Base-by-base conservation (phyloP, 805 yeast genomes). In the Ogataea angusta region DNA sequence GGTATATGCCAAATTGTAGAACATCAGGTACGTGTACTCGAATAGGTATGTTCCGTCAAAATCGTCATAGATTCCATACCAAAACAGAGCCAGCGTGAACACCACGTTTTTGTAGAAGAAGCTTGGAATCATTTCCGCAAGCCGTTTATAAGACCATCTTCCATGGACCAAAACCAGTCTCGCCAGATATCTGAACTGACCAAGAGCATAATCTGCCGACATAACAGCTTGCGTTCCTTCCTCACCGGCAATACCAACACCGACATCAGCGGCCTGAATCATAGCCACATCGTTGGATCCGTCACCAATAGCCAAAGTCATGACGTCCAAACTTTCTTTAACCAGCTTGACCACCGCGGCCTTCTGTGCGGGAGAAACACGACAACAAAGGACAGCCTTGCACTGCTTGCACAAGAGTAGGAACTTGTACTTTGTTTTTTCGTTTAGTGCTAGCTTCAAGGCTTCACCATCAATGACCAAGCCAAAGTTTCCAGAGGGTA, bases 201-300 rank as follows among this genome's bases (percentile, higher is more conserved):
- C 93, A 55, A 85, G 66, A 15, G 91, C 95, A 63, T 83, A 85
- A 66, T 85, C 95, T 1, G 91, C 81, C 18, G 89, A 81, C 95
- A 85, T 85, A 5, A 77, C 93, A 14, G 93, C 93, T 63, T 85
- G 93, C 46, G 93, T 69, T 57, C 95, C 95, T 68, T 85, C 95
- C 67, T 85, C 93, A 65, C 95, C 95, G 3, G 90, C 90, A 57
- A 85, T 85, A 66, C 95, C 95, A 41, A 85, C 85, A 55, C 95
- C 95, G 33, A 85, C 82, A 63, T 85, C 82, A 1, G 95, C 93
- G 21, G 89, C 80, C 62, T 85, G 95, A 51, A 85, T 85, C 95
- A 85, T 85, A 10, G 95, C 90, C 47, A 85, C 95, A 66, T 85
- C 95, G 59, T 85, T 85, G 15, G 93, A 80, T 40, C 95, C 95